A percentile compares a stretch with the other conserved stretches of the same genome.
phyloP scores from a whole-genome alignment of 768 basidiomycete species.

The Amanita polypyramis region DNA sequence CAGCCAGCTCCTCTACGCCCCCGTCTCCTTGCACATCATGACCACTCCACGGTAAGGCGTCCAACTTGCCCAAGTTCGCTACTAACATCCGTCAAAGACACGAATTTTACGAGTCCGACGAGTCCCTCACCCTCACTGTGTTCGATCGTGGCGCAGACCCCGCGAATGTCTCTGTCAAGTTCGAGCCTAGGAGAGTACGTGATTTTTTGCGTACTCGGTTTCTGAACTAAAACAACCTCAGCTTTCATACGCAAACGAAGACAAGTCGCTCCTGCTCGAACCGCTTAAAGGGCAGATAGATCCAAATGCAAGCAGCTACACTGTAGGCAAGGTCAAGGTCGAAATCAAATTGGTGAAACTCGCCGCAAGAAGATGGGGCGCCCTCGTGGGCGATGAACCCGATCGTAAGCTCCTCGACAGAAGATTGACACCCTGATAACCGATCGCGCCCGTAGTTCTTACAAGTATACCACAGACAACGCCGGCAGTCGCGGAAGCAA shows the following conservation, averaged over 20 bases:
- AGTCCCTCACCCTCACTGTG: conserved; percentile 58
- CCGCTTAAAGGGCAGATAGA: conserved; percentile 81
- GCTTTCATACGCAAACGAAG: conserved; percentile 58
- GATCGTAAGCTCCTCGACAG: conserved; percentile 45
- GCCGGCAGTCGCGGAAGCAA: conserved; percentile 10
- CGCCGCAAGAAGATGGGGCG: conserved; percentile 61
- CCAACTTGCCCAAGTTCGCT: background rate
- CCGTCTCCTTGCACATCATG: too few species aligned
- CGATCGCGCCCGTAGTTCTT: conserved; percentile 15
- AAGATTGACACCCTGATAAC: background rate
- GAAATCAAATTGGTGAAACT: conserved; percentile 74
- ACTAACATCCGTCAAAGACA: conserved; percentile 33
- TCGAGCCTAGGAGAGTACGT: conserved; percentile 54
- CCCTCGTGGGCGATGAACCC: conserved; percentile 61
- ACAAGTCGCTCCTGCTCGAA: conserved; percentile 59
- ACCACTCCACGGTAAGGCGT: conserved; percentile 23
- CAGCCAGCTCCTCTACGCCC: background rate
- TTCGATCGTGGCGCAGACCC: conserved; percentile 74
- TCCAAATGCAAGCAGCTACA: conserved; percentile 45
- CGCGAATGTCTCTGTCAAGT: conserved; percentile 45
- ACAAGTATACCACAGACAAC: conserved; percentile 17
- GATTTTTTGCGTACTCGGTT: background rate
- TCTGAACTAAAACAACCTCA: conserved; percentile 15
- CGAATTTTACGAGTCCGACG: conserved; percentile 85
- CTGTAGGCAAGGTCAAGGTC: conserved; percentile 79